phyloP scores from a whole-genome alignment of 257 asterid species.

The Nicotiana undulata region DNA sequence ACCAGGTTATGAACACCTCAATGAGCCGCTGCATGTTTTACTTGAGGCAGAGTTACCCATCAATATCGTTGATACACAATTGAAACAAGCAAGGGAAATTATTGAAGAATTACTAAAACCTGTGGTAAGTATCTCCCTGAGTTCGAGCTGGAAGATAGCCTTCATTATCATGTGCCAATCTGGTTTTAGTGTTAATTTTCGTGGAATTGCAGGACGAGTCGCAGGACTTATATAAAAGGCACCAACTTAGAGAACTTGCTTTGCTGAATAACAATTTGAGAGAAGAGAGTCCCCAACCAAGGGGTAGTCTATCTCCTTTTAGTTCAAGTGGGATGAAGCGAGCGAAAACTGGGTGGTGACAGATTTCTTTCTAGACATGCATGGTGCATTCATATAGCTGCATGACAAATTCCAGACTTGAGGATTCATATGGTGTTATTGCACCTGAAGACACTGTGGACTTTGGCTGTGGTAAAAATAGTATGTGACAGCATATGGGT shows the following conservation, averaged over 20 bases:
- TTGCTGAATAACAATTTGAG: slow-evolving; percentile 57
- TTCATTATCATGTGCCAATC: background rate
- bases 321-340: slow-evolving; percentile 60
- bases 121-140: slow-evolving; percentile 39
- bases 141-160: background rate
- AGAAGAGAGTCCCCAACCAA: slow-evolving; percentile 76
- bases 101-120: slow-evolving; percentile 73
- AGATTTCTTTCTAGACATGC: background rate
- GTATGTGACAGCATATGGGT: background rate
- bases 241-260: slow-evolving; percentile 75
- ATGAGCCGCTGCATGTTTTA: slow-evolving; percentile 62
- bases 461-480: background rate
- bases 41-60: slow-evolving; percentile 67
- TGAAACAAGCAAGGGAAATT: slow-evolving; percentile 67
- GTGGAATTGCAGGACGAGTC: slow-evolving; percentile 55
- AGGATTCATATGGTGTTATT: background rate
- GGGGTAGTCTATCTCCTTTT: slow-evolving; percentile 70
- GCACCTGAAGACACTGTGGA: background rate
- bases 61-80: slow-evolving; percentile 41
- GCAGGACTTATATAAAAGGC: slow-evolving; percentile 69
- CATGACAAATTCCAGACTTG: background rate
- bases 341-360: slow-evolving; percentile 68
- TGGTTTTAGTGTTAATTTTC: background rate
- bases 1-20: slow-evolving; percentile 79
- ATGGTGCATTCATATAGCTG: background rate